Conservation (phyloP, 2,329 filamentous ascomycete species). For the Bipolaris victoriae region DNA sequence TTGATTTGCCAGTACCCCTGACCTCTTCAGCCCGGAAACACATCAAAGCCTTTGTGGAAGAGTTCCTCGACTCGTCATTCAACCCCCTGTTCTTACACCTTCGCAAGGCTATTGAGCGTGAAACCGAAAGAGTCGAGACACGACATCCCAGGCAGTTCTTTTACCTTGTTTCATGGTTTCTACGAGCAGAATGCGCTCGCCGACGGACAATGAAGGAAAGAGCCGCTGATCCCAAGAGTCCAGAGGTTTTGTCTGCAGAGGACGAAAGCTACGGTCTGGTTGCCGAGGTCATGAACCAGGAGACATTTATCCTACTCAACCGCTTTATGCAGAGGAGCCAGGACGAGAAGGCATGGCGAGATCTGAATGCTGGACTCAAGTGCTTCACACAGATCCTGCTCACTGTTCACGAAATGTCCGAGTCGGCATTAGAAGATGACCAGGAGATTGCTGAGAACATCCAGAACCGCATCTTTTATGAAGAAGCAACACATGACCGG, state of each 20-base stretch:
- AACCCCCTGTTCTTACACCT: slow-evolving; percentile 85
- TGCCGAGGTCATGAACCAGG: slow-evolving; percentile 88
- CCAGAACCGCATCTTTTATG: slow-evolving; percentile 96
- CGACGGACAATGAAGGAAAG: slow-evolving; percentile 63
- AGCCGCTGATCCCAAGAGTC: slow-evolving; percentile 54
- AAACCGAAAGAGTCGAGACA: slow-evolving; percentile 79
- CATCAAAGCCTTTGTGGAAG: slow-evolving; percentile 82
- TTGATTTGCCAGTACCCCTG: slow-evolving; percentile 74
- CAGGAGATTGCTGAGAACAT: slow-evolving; percentile 98
- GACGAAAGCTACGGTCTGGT: slow-evolving; percentile 83
- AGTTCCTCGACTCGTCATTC: slow-evolving; percentile 94
- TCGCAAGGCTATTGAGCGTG: slow-evolving; percentile 86
- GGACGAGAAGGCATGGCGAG: slow-evolving; percentile 85
- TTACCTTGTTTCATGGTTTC: slow-evolving; percentile 90
- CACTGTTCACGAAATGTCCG: slow-evolving; percentile 90
- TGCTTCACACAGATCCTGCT: slow-evolving; percentile 94
- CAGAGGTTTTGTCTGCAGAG: slow-evolving; percentile 53
- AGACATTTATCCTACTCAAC: slow-evolving; percentile 90
- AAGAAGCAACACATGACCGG: slow-evolving; percentile 90
- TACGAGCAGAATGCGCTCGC: slow-evolving; percentile 80
- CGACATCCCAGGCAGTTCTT: slow-evolving; percentile 87
- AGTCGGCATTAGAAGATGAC: slow-evolving; percentile 85
- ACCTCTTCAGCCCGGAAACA: slow-evolving; percentile 76
- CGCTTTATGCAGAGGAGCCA: slow-evolving; percentile 78
- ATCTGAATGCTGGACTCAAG: slow-evolving; percentile 85